Base-by-base conservation (phyloP, 805 yeast genomes). In the Schwanniomyces polymorphus region DNA sequence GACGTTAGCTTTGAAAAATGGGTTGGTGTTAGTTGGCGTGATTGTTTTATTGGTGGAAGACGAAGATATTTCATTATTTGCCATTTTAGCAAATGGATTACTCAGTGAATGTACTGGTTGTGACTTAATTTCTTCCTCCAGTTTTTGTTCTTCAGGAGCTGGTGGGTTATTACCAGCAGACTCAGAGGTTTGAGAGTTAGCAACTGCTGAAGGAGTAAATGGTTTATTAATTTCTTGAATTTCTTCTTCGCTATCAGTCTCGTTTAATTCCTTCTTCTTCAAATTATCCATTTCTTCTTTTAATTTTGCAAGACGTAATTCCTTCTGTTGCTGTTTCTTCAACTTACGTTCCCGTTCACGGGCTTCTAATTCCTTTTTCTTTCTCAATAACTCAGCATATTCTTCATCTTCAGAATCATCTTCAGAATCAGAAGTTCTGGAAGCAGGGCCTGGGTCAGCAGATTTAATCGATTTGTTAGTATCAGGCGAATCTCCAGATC, bases 261-360 rank as follows among this genome's bases (percentile, higher is more conserved):
- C 54, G 21, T 52, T 54, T 7, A 43, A 47, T 38, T 67, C 65
- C 44, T 59, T 60, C 43, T 62, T 67, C 54, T 76, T 67, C 48
- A 79, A 68, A 7, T 75, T 82, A 35, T 76, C 85, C 76, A 84
- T 78, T 58, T 84, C 86, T 49, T 72, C 76, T 55, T 77, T 81
- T 44, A 84, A 64, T 51, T 76, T 74, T 2, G 84, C 86, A 45
- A 82, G 56, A 52, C 83, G 72, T 10, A 79, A 85, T 51, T 82
- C 88, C 56, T 80, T 83, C 7, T 80, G 85, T 27, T 75, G 75
- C 52, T 78, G 78, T 61, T 77, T 82, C 61, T 76, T 80, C 49
- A 68, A 58, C 48, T 76, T 77, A 42, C 80, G 61, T 40, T 69
- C 72, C 42, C 65, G 55, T 43, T 72, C 74, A 40, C 70, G 66